A percentile compares a stretch with the other conserved stretches of the same genome.
These are phyloP conservation scores for Aspergillus sojae DNA, from an alignment of 2,329 filamentous ascomycete genomes.

Conservation along the genomic window DNA sequence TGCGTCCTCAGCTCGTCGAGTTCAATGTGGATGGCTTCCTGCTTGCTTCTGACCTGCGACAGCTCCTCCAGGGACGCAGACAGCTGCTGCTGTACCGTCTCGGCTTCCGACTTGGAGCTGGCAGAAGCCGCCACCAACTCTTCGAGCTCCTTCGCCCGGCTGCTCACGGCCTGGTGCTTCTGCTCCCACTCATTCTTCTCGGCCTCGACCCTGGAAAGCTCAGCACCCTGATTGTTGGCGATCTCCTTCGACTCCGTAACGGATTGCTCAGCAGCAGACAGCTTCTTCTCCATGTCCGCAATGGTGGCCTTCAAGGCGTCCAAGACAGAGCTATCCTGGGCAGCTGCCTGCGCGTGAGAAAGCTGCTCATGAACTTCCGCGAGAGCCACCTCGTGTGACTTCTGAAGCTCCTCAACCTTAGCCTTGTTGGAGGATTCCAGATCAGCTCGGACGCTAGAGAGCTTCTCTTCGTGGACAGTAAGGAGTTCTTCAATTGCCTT, in stretches of 20 bases:
- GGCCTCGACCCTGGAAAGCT: slow-evolving; percentile 47
- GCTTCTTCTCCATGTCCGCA: slow-evolving; percentile 63
- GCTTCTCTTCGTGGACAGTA: slow-evolving; percentile 41
- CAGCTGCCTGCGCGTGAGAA: slow-evolving; percentile 36
- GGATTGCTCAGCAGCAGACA: slow-evolving; percentile 57
- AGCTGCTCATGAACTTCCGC: slow-evolving; percentile 39
- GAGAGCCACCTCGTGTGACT: slow-evolving; percentile 38
- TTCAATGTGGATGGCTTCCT: slow-evolving; percentile 33
- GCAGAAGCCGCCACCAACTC: slow-evolving; percentile 80
- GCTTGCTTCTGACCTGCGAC: slow-evolving; percentile 32
- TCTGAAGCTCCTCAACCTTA: slow-evolving; percentile 40
- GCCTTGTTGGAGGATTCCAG: slow-evolving; percentile 39
- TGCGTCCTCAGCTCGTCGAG: slow-evolving; percentile 34
- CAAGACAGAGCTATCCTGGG: slow-evolving; percentile 40
- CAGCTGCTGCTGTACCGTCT: slow-evolving; percentile 61
- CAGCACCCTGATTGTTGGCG: slow-evolving; percentile 46
- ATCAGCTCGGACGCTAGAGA: slow-evolving; percentile 39
- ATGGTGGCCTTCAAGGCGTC: slow-evolving; percentile 45
- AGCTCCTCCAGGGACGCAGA: slow-evolving; percentile 38
- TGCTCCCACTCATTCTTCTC: slow-evolving; percentile 51
- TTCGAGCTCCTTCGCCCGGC: slow-evolving; percentile 79
- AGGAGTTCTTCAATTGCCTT: slow-evolving; percentile 46
- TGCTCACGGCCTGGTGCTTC: slow-evolving; percentile 35
- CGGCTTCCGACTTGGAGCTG: slow-evolving; percentile 67
- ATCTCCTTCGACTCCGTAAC: slow-evolving; percentile 47